These are phyloP conservation scores for Ricinus communis DNA, from an alignment of 345 rosid genomes.

Conservation along the genomic window DNA sequence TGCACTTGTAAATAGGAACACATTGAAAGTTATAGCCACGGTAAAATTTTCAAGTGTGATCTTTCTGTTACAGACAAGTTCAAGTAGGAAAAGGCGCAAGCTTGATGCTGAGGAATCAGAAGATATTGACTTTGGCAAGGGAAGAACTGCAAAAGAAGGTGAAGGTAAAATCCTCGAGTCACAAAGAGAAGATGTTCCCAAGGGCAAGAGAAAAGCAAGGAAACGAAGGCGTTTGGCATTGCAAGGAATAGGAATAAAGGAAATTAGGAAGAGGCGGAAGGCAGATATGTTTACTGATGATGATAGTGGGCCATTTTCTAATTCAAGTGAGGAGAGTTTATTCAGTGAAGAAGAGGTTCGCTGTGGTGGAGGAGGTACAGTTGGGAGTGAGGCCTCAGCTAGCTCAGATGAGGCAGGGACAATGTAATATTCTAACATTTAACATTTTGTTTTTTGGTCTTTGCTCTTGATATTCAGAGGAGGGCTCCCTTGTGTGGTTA, in stretches of 20 bases:
- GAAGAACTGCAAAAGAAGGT: conserved; percentile 39
- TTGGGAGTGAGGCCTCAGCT: conserved; percentile 51
- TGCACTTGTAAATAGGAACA: no score
- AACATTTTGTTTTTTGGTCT: background rate
- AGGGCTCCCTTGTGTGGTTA: background rate
- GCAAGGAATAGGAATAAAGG: conserved; percentile 80
- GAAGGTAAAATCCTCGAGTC: conserved; percentile 56
- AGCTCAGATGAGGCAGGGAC: conserved; percentile 57
- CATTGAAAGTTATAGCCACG: background rate
- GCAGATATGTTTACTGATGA: conserved; percentile 44
- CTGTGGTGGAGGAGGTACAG: conserved; percentile 33
- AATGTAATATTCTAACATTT: conserved; percentile 14
- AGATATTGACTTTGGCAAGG: conserved; percentile 58
- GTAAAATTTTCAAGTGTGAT: background rate
- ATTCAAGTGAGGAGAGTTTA: conserved; percentile 68
- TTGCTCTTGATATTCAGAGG: background rate
- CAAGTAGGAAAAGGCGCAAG: conserved; percentile 83
- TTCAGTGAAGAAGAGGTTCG: conserved; percentile 72
- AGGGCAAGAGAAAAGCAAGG: conserved; percentile 91
- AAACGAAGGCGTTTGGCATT: conserved; percentile 72
- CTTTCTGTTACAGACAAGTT: conserved; percentile 57
- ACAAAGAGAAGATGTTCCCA: conserved; percentile 80
- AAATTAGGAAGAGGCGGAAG: conserved; percentile 57
- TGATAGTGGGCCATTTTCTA: conserved; percentile 54
- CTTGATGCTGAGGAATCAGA: conserved; percentile 64